These are phyloP conservation scores for Eimeria maxima DNA, from an alignment of 169 alveolate genomes.

Conservation along the genomic window DNA sequence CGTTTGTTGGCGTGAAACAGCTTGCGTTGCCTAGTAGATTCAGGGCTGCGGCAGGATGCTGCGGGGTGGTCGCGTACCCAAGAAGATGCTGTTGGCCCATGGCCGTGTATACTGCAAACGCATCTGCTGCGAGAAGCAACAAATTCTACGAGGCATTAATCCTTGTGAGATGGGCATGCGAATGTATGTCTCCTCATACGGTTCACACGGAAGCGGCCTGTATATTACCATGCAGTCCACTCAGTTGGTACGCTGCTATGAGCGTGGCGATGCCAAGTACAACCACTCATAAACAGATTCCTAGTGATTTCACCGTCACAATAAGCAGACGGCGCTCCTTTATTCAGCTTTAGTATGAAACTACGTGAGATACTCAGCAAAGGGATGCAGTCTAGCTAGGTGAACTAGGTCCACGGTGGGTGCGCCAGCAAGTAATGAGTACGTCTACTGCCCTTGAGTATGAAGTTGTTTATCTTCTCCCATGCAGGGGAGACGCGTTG, in stretches of 20 bases:
- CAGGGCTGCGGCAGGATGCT: background rate
- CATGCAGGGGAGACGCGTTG: background rate
- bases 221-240: background rate
- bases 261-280: background rate
- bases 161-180: background rate
- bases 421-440: background rate
- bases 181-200: too few relatives aligned
- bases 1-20: background rate
- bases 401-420: background rate
- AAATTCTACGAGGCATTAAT: background rate
- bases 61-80: background rate
- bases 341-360: background rate
- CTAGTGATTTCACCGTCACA: background rate
- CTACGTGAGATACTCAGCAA: background rate
- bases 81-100: background rate
- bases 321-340: background rate
- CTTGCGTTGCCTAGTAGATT: background rate
- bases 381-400: background rate
- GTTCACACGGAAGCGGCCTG: too few relatives aligned
- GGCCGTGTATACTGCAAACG: slow-evolving; percentile 9
- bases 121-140: background rate
- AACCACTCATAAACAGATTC: background rate
- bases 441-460: background rate
- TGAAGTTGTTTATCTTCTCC: background rate
- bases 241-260: background rate